These are phyloP conservation scores for Apostasia ramifera DNA, from an alignment of 106 monocot genomes.

Conservation along the genomic window DNA sequence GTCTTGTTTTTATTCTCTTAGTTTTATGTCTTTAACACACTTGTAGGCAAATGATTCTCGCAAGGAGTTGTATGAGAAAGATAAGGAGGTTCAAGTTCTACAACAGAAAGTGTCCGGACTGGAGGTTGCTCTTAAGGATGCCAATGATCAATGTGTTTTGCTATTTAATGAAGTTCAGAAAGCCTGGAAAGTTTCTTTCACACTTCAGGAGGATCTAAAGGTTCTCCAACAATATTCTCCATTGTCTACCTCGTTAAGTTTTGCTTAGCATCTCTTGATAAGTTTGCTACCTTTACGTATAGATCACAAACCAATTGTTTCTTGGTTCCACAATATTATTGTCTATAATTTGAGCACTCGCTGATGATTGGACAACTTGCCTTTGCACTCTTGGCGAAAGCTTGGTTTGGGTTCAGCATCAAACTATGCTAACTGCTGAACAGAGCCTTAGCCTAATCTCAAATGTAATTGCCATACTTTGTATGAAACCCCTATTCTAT, in stretches of 20 bases:
- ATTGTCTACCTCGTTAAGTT: background rate
- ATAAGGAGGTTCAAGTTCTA: conserved; percentile 66
- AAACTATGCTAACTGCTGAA: too few species aligned
- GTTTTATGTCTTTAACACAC: conserved; percentile 11
- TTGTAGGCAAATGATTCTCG: conserved; percentile 86
- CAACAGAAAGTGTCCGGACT: conserved; percentile 50
- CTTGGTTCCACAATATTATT: too few species aligned
- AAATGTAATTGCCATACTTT: too few species aligned
- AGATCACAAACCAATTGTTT: too few species aligned
- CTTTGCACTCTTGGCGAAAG: too few species aligned
- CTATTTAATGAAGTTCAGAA: conserved; percentile 99
- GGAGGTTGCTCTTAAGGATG: conserved; percentile 65
- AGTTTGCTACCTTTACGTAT: too few species aligned
- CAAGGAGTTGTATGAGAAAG: conserved; percentile 87
- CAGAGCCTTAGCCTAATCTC: too few species aligned
- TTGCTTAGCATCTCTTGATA: too few species aligned
- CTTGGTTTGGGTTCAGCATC: too few species aligned
- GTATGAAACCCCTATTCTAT: too few species aligned
- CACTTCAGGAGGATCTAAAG: conserved; percentile 90
- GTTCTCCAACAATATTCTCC: conserved; percentile 23
- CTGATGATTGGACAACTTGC: too few species aligned
- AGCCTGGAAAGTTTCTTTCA: conserved; percentile 97
- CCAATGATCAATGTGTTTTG: conserved; percentile 87
- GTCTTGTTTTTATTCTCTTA: background rate
- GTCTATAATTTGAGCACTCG: too few species aligned